A percentile compares a stretch with the other conserved stretches of the same genome.
phyloP scores from a whole-genome alignment of 176 grass and related monocot species.

The Oryza coarctata region DNA sequence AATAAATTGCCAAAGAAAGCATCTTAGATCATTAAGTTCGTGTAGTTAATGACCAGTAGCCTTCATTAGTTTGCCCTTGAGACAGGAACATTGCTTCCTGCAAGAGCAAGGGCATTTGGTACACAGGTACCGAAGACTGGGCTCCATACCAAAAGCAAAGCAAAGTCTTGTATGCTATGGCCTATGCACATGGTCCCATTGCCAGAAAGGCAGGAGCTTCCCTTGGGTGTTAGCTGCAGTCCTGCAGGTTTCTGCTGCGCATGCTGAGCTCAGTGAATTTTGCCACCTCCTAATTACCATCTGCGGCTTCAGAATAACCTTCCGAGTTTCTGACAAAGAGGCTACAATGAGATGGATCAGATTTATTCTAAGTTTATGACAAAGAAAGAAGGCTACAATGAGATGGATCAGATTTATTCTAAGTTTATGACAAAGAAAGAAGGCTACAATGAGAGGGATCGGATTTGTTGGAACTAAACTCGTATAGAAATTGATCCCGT shows the following conservation, averaged over 20 bases:
- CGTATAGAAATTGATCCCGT: too few relatives aligned
- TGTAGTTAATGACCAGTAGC: background rate
- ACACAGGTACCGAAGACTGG: background rate
- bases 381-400: background rate
- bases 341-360: too few relatives aligned
- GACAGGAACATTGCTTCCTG: conserved; percentile 29
- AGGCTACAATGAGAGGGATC: background rate
- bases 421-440: background rate
- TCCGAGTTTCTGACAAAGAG: background rate
- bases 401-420: too few relatives aligned
- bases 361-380: too few relatives aligned
- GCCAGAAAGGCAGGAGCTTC: conserved; percentile 9
- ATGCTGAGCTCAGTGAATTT: background rate
- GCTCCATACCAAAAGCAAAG: conserved; percentile 18
- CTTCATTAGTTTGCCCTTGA: background rate
- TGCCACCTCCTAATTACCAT: background rate
- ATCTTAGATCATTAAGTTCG: background rate
- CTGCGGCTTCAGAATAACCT: background rate
- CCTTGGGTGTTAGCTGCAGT: background rate
- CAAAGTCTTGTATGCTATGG: background rate
- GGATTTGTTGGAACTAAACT: too few relatives aligned
- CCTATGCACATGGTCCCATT: background rate
- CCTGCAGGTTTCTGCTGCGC: conserved; percentile 6
- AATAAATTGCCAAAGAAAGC: background rate
- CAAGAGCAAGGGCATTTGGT: conserved; percentile 37